phyloP scores from a whole-genome alignment of 768 basidiomycete genomes.

The Candolleomyces eurysporus region DNA sequence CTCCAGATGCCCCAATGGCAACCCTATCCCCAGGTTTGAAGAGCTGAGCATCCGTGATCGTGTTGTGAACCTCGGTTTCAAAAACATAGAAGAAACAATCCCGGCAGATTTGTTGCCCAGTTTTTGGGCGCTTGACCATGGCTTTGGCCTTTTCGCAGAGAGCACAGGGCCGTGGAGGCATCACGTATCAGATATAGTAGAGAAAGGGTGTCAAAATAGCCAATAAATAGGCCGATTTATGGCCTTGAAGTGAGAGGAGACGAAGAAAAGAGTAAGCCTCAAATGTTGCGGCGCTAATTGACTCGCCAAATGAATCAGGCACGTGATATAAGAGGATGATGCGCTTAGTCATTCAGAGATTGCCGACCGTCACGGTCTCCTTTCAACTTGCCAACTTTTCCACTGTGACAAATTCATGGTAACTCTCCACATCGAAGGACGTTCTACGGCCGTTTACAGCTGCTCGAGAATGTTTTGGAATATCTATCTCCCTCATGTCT shows the following conservation, averaged over 20 bases:
- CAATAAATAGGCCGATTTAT: background rate
- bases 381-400: no score
- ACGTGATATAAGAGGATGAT: no score
- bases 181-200: constrained; percentile 24
- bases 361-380: no score
- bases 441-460: no score
- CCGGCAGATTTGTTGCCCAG: constrained; percentile 95
- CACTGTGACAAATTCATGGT: no score
- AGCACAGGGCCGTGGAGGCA: constrained; percentile 81
- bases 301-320: no score
- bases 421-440: no score
- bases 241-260: background rate
- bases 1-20: constrained; percentile 97
- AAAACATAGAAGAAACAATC: constrained; percentile 97
- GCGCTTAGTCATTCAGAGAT: no score
- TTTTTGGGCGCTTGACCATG: constrained; percentile 93
- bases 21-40: constrained; percentile 91
- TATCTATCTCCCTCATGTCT: no score
- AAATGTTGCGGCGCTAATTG: no score
- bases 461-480: no score
- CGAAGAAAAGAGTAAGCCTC: no score
- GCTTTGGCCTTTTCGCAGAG: constrained; percentile 76
- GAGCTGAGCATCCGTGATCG: constrained; percentile 77
- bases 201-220: background rate
- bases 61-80: constrained; percentile 97